Evolutionary conservation across 1,284 basidiomycete species (phyloP), one percentile per base, ranked within the genome.

Genomic region (Filobasidium uniguttulatum): DNA sequence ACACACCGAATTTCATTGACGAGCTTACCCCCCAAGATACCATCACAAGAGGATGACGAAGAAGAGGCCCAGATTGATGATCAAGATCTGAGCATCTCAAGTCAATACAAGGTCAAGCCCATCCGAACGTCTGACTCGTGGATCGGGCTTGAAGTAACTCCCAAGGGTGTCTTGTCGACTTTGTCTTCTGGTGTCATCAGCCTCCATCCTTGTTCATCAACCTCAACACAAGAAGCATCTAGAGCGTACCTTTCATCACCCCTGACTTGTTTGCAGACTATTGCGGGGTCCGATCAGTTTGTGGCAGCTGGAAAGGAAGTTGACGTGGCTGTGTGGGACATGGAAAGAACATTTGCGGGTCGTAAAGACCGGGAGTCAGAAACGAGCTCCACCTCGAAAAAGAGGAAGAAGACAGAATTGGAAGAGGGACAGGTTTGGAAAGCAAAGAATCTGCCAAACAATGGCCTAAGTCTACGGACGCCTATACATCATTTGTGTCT

Each of bases 271-370:
- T 54, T 69, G 35, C 73, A 74, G n/a, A 60, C 66, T 0, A 50
- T 62, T 0, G 65, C 84, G 14, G n/a, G n/a, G n/a, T 75, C 79
- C 22, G 12, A 5, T 20, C 49, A 49, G 0, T 88, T 91, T 67
- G 77, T 80, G 0, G 82, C 87, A 55, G 88, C 82, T 5, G 88
- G 88, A 3, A 81, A 90, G 58, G 88, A 91, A 65, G 83, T 91
- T 15, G 85, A 90, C 53, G 65, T 88, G 2, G 87, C 85, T 1
- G 61, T 90, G 1, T 91, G 85, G 83, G 75, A 86, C 60, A 75
- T 78, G 2, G 81, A 86, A 60, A 66, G 71, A 36, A 79, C 85
- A 0, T 85, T 91, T 45, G 59, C 57, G 52, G 1, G 48, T 5
- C 7, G 28, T 31, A n/a, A 36, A 36, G 36, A 20, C 29, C 3